These are phyloP conservation scores for Olyra latifolia DNA, from an alignment of 176 grass and related monocot genomes.

Conservation along the genomic window DNA sequence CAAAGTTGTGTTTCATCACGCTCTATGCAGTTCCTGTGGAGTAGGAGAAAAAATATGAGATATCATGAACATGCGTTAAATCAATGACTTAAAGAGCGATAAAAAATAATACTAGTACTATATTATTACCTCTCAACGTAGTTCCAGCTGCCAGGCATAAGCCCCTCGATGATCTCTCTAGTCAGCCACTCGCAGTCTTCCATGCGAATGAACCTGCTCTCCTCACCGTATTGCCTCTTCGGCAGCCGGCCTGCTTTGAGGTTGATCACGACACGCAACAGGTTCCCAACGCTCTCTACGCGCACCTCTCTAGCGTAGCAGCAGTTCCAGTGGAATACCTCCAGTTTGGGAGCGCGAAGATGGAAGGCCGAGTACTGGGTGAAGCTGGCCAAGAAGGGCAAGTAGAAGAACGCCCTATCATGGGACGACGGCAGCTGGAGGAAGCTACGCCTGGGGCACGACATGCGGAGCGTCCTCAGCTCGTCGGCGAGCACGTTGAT, in stretches of 20 bases:
- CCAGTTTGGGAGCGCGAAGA: too few species aligned
- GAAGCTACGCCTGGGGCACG: background rate
- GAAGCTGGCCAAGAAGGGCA: too few species aligned
- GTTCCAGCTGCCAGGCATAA: background rate
- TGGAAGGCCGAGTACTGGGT: too few species aligned
- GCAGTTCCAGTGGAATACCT: too few species aligned
- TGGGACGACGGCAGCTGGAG: background rate
- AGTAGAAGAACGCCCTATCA: too few species aligned
- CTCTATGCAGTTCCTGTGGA: background rate
- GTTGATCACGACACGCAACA: background rate
- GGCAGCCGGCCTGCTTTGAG: background rate
- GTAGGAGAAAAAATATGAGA: background rate
- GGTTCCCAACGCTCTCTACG: background rate
- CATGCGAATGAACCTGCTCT: too few species aligned
- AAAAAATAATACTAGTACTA: too few species aligned
- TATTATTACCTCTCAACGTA: background rate
- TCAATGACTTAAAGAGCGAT: too few species aligned
- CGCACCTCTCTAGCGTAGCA: slow-evolving; percentile 8
- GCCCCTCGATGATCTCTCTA: background rate
- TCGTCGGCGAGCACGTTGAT: background rate
- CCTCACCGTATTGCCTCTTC: background rate
- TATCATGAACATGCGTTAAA: background rate
- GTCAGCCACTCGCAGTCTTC: background rate
- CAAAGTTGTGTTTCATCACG: background rate
- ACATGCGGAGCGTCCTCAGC: background rate